Evolutionary conservation across 2,329 filamentous ascomycete genomes (phyloP), one percentile per base, ranked within the genome.

Genomic region (Gremmenia infestans): DNA sequence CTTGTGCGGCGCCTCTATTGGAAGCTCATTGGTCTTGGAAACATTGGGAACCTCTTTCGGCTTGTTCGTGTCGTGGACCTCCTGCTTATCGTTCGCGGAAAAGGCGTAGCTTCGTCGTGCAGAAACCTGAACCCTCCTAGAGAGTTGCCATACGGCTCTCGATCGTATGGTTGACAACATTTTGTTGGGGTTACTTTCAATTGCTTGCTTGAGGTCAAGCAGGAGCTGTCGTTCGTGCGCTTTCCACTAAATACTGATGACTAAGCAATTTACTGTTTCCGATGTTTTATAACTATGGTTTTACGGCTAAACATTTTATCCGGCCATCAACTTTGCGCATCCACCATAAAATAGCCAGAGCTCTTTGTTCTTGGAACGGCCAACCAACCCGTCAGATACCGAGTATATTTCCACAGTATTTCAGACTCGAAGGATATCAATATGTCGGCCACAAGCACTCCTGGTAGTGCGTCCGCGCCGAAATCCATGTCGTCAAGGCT

Each of bases 401-500:
- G 15, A 23, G 5, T 23, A 11, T 6, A 23, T 12, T n/a, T 25
- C 7, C 1, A 23, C 17, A 17, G 3, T 19, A 19, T 23, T 42
- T n/a, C 17, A 23, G 28, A 25, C 23, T n/a, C 19, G 4, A 50
- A 17, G 19, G 11, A 45, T 12, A 39, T 53, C 62, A 64, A 55
- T 12, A 70, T 70, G 67, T 64, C 66, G 15, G 52, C 55, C 32
- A 28, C 62, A 23, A 61, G 60, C 53, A 61, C 61, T 17, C 59
- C 63, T 23, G 58, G 54, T 36, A 62, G 60, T 57, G 57, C 82
- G 48, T 81, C 81, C 36, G 57, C 82, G 48, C 81, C 81, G 35
- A 88, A 87, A 72, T 80, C 79, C 47, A 91, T 95, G 85, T 96
- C 92, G 60, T 92, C 88, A 57, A 86, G 91, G 63, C 85, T 97